Evolutionary conservation across 208 protist genomes (phyloP).

Genomic region (Crithidia fasciculata): DNA sequence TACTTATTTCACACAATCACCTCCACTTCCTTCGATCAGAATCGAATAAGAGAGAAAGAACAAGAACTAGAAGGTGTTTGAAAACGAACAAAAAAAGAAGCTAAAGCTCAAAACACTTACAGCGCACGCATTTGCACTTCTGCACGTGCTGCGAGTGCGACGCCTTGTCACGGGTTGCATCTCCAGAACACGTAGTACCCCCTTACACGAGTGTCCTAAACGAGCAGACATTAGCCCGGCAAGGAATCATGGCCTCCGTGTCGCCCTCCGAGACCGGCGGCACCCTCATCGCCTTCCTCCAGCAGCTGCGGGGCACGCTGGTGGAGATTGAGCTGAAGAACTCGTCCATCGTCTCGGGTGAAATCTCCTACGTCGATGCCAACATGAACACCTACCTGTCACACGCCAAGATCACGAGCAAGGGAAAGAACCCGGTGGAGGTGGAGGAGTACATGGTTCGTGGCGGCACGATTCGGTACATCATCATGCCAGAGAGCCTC

Average conservation of each 20-base stretch:
- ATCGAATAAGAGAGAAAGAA: too few species aligned
- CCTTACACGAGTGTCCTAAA: too few species aligned
- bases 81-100: background rate
- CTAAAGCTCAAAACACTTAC: too few species aligned
- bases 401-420: conserved; percentile 97
- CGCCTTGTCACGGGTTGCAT: too few species aligned
- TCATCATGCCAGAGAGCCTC: conserved; percentile 96
- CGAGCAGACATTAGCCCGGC: background rate
- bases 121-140: too few species aligned
- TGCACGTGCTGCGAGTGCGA: too few species aligned
- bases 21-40: too few species aligned
- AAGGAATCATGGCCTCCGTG: conserved; percentile 30
- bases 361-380: conserved; percentile 81
- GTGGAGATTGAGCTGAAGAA: conserved; percentile 99
- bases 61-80: background rate
- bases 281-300: conserved; percentile 96
- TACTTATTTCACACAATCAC: background rate
- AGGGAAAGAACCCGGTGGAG: conserved; percentile 94
- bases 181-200: too few species aligned
- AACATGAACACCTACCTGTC: conserved; percentile 99
- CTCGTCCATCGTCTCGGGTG: conserved; percentile 95
- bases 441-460: conserved; percentile 97
- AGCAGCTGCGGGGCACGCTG: conserved; percentile 97
- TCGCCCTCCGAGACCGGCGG: conserved; percentile 59
- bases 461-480: conserved; percentile 98